phyloP scores from a whole-genome alignment of 2,329 filamentous ascomycete genomes.

The Nannizzia gypsea region DNA sequence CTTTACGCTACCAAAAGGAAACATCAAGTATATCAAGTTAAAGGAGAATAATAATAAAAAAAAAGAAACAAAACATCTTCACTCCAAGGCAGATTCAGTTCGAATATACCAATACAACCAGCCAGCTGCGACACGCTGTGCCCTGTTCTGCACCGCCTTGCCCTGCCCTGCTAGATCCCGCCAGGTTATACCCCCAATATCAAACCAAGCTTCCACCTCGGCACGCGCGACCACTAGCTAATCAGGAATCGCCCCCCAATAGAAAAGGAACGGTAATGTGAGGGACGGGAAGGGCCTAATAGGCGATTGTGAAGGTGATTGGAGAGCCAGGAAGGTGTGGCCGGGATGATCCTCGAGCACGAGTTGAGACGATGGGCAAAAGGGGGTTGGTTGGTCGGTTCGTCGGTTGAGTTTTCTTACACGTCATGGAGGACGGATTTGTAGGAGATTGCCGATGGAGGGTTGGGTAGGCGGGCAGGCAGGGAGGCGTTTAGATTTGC shows the following conservation, averaged over 20 bases:
- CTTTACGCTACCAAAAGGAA: too few relatives aligned
- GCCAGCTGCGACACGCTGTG: neutral
- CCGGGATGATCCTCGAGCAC: too few relatives aligned
- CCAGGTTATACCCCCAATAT: neutral
- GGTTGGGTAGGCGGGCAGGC: too few relatives aligned
- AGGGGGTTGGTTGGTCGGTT: too few relatives aligned
- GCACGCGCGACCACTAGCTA: neutral
- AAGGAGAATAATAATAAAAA: neutral
- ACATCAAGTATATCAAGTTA: too few relatives aligned
- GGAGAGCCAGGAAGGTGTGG: neutral
- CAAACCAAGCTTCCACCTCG: neutral
- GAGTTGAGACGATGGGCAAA: too few relatives aligned
- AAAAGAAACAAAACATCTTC: neutral
- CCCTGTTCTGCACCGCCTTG: neutral
- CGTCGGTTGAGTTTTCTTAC: too few relatives aligned
- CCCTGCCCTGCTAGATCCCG: neutral
- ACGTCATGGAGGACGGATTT: too few relatives aligned
- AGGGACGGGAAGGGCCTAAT: neutral
- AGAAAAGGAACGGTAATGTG: too few relatives aligned
- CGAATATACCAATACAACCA: neutral
- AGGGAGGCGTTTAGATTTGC: too few relatives aligned
- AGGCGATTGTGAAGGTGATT: neutral
- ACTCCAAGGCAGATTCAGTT: neutral
- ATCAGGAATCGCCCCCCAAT: too few relatives aligned
- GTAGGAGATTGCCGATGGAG: too few relatives aligned